Evolutionary conservation across 192 early-diverging fungal genomes (phyloP).

Genomic region (Pilaira anomala): DNA sequence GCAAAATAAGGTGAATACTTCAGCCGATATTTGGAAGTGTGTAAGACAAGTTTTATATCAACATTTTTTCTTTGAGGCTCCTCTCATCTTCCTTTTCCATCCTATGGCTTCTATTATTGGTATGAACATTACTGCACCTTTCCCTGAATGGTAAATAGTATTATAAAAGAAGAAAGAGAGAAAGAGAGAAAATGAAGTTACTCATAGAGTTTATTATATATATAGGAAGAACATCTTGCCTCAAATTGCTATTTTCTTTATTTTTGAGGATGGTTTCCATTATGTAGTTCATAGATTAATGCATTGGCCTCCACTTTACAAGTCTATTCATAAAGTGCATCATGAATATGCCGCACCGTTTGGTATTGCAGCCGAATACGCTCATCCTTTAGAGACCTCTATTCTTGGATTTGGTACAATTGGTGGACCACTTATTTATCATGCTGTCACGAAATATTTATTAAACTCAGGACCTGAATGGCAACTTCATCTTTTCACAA

Average conservation of each 20-base stretch:
- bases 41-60: conserved; percentile 60
- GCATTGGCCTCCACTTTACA: conserved; percentile 86
- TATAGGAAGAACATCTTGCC: conserved; percentile 37
- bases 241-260: conserved; percentile 73
- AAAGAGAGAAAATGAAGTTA: background rate
- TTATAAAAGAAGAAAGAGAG: background rate
- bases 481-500: conserved; percentile 82
- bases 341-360: conserved; percentile 91
- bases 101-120: conserved; percentile 79
- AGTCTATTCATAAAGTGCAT: conserved; percentile 91
- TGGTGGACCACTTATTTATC: conserved; percentile 63
- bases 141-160: conserved; percentile 66
- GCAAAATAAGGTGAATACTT: conserved; percentile 64
- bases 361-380: conserved; percentile 83
- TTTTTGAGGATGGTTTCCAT: conserved; percentile 88
- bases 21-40: conserved; percentile 70
- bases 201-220: background rate
- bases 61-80: conserved; percentile 82
- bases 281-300: conserved; percentile 88
- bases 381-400: conserved; percentile 81
- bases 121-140: conserved; percentile 80
- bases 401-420: conserved; percentile 87
- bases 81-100: conserved; percentile 87
- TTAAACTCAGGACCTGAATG: conserved; percentile 31
- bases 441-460: conserved; percentile 2